Evolutionary conservation across 2,329 filamentous ascomycete genomes (phyloP), one percentile per base, ranked within the genome.

Genomic region (Hymenoscyphus fraxineus): DNA sequence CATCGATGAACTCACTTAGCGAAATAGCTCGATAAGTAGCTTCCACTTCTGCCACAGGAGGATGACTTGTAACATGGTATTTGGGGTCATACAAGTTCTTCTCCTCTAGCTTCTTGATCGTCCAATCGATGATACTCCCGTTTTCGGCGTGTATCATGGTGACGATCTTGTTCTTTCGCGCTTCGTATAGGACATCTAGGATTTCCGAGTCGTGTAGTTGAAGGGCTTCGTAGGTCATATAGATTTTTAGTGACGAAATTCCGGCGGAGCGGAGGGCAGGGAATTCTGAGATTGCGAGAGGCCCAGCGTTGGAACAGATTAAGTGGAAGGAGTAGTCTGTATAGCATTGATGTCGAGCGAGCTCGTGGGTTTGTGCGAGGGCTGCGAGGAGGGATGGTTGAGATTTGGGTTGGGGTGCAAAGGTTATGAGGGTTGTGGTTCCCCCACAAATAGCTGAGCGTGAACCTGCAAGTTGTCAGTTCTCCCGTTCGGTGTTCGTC

Each of bases 121-220:
- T 80, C 82, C 81, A 84, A 60, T 82, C 77, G 41, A 85, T 80
- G 19, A 84, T 78, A 62, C 83, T 80, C 31, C 80, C 80, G 66
- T 85, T 84, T 68, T 84, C 82, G 1, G 82, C 81, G 66, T 84
- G 82, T 54, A 85, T 79, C 79, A 84, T 84, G 22, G 83, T 85
- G 12, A 82, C 78, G 58, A 85, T 82, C 27, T 76, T 72, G 62
- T 79, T 78, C 73, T 73, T 77, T 61, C 68, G 77, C 65, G 73
- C 77, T 70, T 79, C 75, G 63, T 80, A 76, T 9, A 82, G 68
- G 10, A 81, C 77, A 63, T 79, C 75, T 15, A 82, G 72, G 55
- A 81, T 75, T 62, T 80, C 72, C 3, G 74, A 70, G 65, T 80
- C 78, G 59, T 74, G 70, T 39, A 79, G 72, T 64, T 77, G 77